Conservation (phyloP, 768 basidiomycete species). For the Leccinum barrowsii region DNA sequence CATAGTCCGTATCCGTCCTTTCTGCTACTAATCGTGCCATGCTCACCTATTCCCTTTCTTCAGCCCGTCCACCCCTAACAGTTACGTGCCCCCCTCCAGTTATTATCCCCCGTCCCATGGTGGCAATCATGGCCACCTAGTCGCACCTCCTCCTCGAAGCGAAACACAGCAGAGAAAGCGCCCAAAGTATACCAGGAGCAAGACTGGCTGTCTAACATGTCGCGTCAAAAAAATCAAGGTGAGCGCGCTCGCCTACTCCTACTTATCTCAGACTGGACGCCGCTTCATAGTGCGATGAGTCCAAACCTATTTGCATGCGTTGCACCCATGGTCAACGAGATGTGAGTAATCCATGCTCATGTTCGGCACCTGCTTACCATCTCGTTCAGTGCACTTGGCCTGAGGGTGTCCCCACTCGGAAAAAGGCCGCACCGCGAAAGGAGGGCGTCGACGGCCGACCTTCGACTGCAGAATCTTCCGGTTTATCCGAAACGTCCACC, state of each 20-base stretch:
- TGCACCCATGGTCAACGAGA: conserved; percentile 85
- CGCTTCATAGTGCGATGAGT: conserved; percentile 75
- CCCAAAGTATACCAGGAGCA: conserved; percentile 91
- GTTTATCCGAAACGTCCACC: conserved; percentile 66
- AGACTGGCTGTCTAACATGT: conserved; percentile 93
- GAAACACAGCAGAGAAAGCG: conserved; percentile 67
- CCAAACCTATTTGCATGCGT: conserved; percentile 81
- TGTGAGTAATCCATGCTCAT: conserved; percentile 37
- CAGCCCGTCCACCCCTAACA: conserved; percentile 36
- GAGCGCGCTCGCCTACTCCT: conserved; percentile 20
- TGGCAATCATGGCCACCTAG: conserved; percentile 42
- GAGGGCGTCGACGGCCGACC: conserved; percentile 61
- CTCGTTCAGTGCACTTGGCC: conserved; percentile 74
- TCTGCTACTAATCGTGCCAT: conserved; percentile 2
- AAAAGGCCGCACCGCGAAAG: conserved; percentile 57
- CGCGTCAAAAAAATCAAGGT: conserved; percentile 95
- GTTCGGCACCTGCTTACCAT: conserved; percentile 12
- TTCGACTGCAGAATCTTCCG: conserved; percentile 74
- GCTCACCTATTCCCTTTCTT: conserved; percentile 21
- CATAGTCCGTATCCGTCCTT: conserved; percentile 45
- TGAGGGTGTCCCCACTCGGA: conserved; percentile 69
- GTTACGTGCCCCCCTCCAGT: conserved; percentile 40
- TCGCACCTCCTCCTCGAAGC: conserved; percentile 44
- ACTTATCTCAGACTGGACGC: background rate
- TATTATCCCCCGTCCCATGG: conserved; percentile 37